phyloP scores from a whole-genome alignment of 1,139 yeast genomes.

The Yamadazyma mexicana region DNA sequence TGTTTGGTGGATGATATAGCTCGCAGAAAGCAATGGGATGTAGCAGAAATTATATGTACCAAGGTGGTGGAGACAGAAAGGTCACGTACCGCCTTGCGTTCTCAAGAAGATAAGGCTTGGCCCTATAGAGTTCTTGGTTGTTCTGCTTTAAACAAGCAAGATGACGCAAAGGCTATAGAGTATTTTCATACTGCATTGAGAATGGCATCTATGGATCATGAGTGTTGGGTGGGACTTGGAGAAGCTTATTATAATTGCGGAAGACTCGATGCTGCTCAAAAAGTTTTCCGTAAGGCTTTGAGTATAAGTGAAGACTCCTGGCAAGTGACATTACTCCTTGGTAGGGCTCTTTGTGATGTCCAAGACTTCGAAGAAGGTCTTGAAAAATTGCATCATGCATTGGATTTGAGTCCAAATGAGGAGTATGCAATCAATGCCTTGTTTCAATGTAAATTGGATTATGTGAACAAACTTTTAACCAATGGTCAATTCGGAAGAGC shows the following conservation, averaged over 20 bases:
- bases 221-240: conserved; percentile 92
- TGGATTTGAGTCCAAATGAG: conserved; percentile 46
- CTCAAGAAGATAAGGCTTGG: conserved; percentile 58
- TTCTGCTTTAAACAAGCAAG: conserved; percentile 67
- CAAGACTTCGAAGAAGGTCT: conserved; percentile 41
- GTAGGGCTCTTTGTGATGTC: conserved; percentile 53
- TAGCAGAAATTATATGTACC: conserved; percentile 74
- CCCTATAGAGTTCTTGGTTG: conserved; percentile 87
- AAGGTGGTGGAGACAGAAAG: conserved; percentile 63
- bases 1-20: conserved; percentile 71
- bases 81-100: conserved; percentile 51
- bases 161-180: conserved; percentile 79
- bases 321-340: conserved; percentile 67
- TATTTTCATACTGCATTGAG: conserved; percentile 87
- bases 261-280: conserved; percentile 79
- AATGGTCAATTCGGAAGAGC: conserved; percentile 70
- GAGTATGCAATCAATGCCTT: conserved; percentile 58
- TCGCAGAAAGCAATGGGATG: conserved; percentile 71
- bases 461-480: conserved; percentile 51
- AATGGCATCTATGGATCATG: conserved; percentile 60
- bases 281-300: conserved; percentile 72
- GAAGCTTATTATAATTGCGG: conserved; percentile 90
- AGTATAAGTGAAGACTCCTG: conserved; percentile 46
- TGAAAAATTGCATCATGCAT: conserved; percentile 35
- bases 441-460: conserved; percentile 55